These are phyloP conservation scores for Fusarium xyrophilum DNA, from an alignment of 2,329 filamentous ascomycete genomes.

Conservation along the genomic window DNA sequence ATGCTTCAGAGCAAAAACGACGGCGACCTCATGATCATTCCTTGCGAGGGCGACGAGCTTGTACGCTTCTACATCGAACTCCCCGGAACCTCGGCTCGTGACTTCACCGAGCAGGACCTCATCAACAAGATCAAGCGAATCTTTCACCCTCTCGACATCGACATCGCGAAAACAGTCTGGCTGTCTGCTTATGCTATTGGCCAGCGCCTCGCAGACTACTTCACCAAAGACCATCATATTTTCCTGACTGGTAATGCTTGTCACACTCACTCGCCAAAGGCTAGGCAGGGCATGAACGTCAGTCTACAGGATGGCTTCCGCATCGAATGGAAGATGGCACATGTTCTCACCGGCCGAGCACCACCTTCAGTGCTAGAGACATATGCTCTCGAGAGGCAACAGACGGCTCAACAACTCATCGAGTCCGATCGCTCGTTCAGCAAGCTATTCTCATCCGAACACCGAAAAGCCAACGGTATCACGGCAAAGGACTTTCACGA, in stretches of 20 bases:
- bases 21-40: conserved; percentile 41
- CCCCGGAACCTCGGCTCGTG: background rate
- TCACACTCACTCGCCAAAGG: conserved; percentile 63
- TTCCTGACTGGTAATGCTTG: conserved; percentile 73
- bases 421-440: conserved; percentile 51
- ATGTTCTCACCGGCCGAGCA: conserved; percentile 46
- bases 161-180: conserved; percentile 45
- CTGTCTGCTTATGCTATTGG: conserved; percentile 64
- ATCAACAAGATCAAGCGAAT: conserved; percentile 56
- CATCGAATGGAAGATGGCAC: conserved; percentile 63
- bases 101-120: conserved; percentile 38
- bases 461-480: conserved; percentile 10
- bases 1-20: conserved; percentile 36
- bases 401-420: conserved; percentile 54
- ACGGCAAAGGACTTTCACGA: conserved; percentile 21
- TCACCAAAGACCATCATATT: conserved; percentile 62
- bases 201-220: conserved; percentile 53
- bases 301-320: conserved; percentile 68
- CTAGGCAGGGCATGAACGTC: conserved; percentile 76
- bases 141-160: conserved; percentile 59
- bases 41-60: conserved; percentile 36
- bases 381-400: conserved; percentile 59
- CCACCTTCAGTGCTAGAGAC: conserved; percentile 47
- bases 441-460: conserved; percentile 29
- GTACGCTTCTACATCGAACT: conserved; percentile 37